phyloP scores from a whole-genome alignment of 2,329 filamentous ascomycete genomes.

The Malbranchea cinnamomea region DNA sequence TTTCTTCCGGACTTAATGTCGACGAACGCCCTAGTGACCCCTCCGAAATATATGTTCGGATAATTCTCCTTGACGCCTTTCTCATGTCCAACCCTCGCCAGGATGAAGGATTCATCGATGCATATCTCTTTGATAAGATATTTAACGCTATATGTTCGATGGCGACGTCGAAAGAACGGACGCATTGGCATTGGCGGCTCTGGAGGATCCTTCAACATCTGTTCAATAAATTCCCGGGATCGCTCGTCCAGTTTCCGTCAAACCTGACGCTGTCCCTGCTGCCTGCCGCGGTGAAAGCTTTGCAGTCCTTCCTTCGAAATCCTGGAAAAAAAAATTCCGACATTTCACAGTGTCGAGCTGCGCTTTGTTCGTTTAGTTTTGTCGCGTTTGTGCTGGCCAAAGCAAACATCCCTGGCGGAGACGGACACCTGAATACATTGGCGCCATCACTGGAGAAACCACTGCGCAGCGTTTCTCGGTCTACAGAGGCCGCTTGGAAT shows the following conservation, averaged over 20 bases:
- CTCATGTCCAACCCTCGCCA: slow-evolving; percentile 15
- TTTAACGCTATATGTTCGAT: slow-evolving; percentile 10
- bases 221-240: slow-evolving; percentile 17
- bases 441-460: slow-evolving; percentile 1
- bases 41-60: slow-evolving; percentile 19
- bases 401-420: slow-evolving; percentile 9
- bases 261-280: slow-evolving; percentile 14
- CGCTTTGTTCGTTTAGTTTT: slow-evolving; percentile 24
- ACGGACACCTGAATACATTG: slow-evolving; percentile 15
- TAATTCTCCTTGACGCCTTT: slow-evolving; percentile 23
- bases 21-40: slow-evolving; percentile 6
- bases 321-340: slow-evolving; percentile 8
- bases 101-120: slow-evolving; percentile 7
- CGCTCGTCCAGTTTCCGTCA: slow-evolving; percentile 11
- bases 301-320: slow-evolving; percentile 18
- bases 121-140: slow-evolving; percentile 2
- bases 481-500: slow-evolving; percentile 21
- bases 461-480: slow-evolving; percentile 13
- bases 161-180: slow-evolving; percentile 17
- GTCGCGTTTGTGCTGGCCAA: slow-evolving; percentile 15
- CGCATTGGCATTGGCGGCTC: slow-evolving; percentile 27
- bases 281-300: slow-evolving; percentile 15
- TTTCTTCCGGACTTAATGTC: too few relatives aligned
- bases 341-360: slow-evolving; percentile 18
- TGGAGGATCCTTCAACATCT: slow-evolving; percentile 25